phyloP scores from a whole-genome alignment of 345 rosid genomes.

The Brassica carinata region DNA sequence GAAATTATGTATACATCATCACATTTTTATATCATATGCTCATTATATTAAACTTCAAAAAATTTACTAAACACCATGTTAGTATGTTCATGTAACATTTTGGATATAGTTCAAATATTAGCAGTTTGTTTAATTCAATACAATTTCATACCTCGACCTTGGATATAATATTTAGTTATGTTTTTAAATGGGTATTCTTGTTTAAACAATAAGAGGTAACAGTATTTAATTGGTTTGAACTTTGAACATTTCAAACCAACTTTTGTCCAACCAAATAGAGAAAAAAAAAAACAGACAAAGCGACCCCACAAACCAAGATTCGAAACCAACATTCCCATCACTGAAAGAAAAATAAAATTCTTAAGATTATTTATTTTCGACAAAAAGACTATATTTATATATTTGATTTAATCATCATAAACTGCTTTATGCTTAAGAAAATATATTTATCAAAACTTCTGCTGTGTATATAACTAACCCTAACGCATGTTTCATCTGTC shows the following conservation, averaged over 20 bases:
- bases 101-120: not conserved
- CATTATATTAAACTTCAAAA: not conserved
- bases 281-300: conserved; percentile 12
- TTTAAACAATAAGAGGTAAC: not conserved
- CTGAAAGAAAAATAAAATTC: conserved; percentile 29
- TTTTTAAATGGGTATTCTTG: not conserved
- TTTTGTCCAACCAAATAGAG: conserved; percentile 25
- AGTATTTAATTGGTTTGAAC: conserved; percentile 18
- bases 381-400: not conserved
- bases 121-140: not conserved
- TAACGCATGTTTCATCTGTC: conserved; percentile 25
- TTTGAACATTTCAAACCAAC: conserved; percentile 33
- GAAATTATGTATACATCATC: not conserved
- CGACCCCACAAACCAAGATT: conserved; percentile 38
- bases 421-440: conserved; percentile 1
- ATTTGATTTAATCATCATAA: not conserved
- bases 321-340: conserved; percentile 42
- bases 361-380: not conserved
- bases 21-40: not conserved
- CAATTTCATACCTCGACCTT: not conserved
- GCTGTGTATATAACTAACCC: conserved; percentile 27
- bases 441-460: conserved; percentile 1
- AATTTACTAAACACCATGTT: not conserved
- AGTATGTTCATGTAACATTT: not conserved
- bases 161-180: not conserved